Evolutionary conservation across 192 early-diverging fungal genomes (phyloP), one percentile per base, ranked within the genome.

Genomic region (Gryganskiella cystojenkinii): DNA sequence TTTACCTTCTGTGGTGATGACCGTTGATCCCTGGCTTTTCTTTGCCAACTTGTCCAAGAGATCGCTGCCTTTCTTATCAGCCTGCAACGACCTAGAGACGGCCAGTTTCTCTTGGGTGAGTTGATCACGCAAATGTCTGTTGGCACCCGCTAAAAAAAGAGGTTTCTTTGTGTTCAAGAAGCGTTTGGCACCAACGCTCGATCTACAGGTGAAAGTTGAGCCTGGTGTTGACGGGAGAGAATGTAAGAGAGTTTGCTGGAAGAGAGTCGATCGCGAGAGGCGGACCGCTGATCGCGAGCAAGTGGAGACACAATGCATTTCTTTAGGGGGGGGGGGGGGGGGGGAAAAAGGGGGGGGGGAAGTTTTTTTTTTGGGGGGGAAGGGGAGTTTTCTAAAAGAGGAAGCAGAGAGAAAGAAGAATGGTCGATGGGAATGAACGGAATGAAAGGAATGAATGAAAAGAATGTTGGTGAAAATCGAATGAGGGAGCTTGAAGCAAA

Each of bases 1-100:
- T 35, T 44, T 58, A 73, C 71, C 61, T 53, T 56, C 14, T 15
- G 49, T 50, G 6, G 56, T 73, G 24, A 73, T 65, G 9, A 73
- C 47, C 6, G 61, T 65, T 2, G 67, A n/a, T 2, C 61, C 40
- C 35, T 40, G 46, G 24, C 35, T 10, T 6, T 64, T 56, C 28
- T 57, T 46, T 3, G 55, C 37, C 11, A 73, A 27, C 10, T 58
- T 42, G 19, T 73, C 56, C 8, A 73, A 7, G 22, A 73, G 42
- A 13, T 59, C 71, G 6, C 46, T 56, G 1, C 43, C 56, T 35
- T 54, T 64, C 61, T 58, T 64, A 34, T 50, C 35, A 1, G 46
- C 49, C 19, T 27, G 15, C 7, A 40, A 28, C 5, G 47, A 34
- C 24, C 52, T 47, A 15, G 60, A 25, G 3, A 49, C 35, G 19